Conservation (phyloP, 768 basidiomycete species). For the Leccinum uliginosum region DNA sequence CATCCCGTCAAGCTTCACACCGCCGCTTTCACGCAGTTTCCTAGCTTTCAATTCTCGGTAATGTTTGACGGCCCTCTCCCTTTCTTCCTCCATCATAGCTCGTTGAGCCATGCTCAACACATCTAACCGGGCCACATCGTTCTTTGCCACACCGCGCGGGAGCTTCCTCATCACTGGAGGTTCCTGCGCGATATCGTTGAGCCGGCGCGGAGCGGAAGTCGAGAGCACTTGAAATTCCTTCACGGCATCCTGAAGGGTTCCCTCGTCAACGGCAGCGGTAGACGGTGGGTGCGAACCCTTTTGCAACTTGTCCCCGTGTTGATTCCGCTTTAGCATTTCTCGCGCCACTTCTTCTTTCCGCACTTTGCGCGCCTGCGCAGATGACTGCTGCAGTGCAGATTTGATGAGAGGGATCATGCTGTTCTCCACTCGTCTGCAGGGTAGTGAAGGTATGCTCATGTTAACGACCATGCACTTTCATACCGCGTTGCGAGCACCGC, state of each 20-base stretch:
- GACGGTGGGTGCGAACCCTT: constrained; percentile 12
- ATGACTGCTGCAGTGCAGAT: constrained; percentile 55
- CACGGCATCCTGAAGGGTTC: constrained; percentile 18
- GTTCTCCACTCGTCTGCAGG: constrained; percentile 64
- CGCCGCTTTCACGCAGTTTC: constrained; percentile 25
- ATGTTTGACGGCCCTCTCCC: constrained; percentile 60
- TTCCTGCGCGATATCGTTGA: constrained; percentile 68
- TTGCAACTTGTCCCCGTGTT: constrained; percentile 9
- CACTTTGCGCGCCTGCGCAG: constrained; percentile 45
- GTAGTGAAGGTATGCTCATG: constrained; percentile 1
- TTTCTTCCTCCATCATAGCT: constrained; percentile 71
- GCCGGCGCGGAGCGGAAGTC: constrained; percentile 55
- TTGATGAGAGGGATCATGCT: constrained; percentile 63
- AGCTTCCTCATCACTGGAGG: constrained; percentile 60
- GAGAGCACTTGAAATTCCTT: constrained; percentile 49
- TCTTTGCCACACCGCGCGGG: constrained; percentile 41
- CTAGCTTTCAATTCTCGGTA: constrained; percentile 68
- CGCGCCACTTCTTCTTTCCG: constrained; percentile 28
- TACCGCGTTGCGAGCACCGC: constrained; percentile 20
- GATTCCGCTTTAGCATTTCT: constrained; percentile 16
- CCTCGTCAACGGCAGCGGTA: constrained; percentile 10
- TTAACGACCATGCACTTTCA: constrained; percentile 9
- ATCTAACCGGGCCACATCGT: constrained; percentile 31
- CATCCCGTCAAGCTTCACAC: constrained; percentile 7
- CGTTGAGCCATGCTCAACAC: constrained; percentile 73